Evolutionary conservation across 2,329 filamentous ascomycete genomes (phyloP).

Genomic region (Volutella citrinella): DNA sequence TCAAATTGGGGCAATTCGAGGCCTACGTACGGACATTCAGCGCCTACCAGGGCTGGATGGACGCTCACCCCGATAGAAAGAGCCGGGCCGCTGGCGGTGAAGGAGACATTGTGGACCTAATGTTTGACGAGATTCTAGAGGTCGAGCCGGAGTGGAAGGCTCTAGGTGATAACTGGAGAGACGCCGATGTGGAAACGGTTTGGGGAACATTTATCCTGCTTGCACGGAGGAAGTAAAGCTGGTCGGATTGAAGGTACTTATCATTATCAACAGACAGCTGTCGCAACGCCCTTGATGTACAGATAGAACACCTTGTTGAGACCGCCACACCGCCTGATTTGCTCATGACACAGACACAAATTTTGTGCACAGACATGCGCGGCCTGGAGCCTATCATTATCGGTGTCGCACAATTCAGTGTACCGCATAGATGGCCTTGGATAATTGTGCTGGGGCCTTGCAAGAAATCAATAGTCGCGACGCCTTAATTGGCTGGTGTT

Average conservation of each 20-base stretch:
- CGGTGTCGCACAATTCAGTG: too few relatives aligned
- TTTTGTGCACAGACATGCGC: too few relatives aligned
- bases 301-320: too few relatives aligned
- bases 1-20: conserved; percentile 57
- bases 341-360: too few relatives aligned
- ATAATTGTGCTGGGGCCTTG: background rate
- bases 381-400: too few relatives aligned
- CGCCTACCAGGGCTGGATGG: conserved; percentile 56
- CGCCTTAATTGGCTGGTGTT: background rate
- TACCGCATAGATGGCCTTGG: too few relatives aligned
- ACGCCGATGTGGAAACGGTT: conserved; percentile 53
- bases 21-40: conserved; percentile 62
- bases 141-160: conserved; percentile 52
- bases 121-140: conserved; percentile 57
- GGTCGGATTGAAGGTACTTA: too few relatives aligned
- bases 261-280: too few relatives aligned
- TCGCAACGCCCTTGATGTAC: too few relatives aligned
- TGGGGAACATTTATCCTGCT: conserved; percentile 61
- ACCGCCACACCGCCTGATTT: too few relatives aligned
- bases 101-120: conserved; percentile 60
- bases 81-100: conserved; percentile 50
- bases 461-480: background rate
- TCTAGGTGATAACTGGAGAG: conserved; percentile 46
- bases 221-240: conserved; percentile 40
- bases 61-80: conserved; percentile 48